Base-by-base conservation (phyloP, 2,329 filamentous ascomycete species). In the Diaporthe caulivora region DNA sequence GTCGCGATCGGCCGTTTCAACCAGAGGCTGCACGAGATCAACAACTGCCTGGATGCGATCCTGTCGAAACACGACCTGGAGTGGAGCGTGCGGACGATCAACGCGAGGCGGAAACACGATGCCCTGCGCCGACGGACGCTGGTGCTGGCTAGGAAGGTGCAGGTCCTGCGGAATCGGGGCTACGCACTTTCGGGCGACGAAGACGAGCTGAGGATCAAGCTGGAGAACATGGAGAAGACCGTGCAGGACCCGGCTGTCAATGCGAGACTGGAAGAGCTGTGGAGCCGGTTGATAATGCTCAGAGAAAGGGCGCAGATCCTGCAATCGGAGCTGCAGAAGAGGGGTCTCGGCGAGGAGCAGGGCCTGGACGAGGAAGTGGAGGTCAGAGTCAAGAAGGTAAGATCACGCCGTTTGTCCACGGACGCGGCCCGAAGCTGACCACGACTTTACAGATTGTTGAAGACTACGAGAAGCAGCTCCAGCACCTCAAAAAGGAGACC, bases 141-240 rank as follows among this genome's bases (percentile, higher is more conserved):
- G 71, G 90, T 91, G 17, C 87, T 97, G 64, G 94, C 94, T 6
- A 93, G 93, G 24, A 93, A 93, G 78, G 93, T 95, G 17, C 94
- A 97, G 83, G 92, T 96, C 42, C 83, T 97, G 79, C 88, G 94
- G 72, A 97, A 96, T 81, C 86, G 94, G 60, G 94, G 94, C 7
- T 97, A 96, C 80, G 92, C 94, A 2, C 86, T 97, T 76, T 93
- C 93, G 78, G 91, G 91, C 54, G 92, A 94, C 75, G 94, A 97
- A 82, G 94, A 97, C 78, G 92, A 93, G 76, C 82, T 97, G 58
- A 92, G 92, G 81, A 90, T 91, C 77, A 93, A 94, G 80, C 86
- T 97, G 73, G 85, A 91, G 78, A 87, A 85, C 31, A 85, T 97
- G 73, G 93, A 95, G 80, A 90, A 90, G 79, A 86, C 87, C 67